Evolutionary conservation across 345 rosid genomes (phyloP), one percentile per base, ranked within the genome.

Genomic region (Schrenkiella parvula): DNA sequence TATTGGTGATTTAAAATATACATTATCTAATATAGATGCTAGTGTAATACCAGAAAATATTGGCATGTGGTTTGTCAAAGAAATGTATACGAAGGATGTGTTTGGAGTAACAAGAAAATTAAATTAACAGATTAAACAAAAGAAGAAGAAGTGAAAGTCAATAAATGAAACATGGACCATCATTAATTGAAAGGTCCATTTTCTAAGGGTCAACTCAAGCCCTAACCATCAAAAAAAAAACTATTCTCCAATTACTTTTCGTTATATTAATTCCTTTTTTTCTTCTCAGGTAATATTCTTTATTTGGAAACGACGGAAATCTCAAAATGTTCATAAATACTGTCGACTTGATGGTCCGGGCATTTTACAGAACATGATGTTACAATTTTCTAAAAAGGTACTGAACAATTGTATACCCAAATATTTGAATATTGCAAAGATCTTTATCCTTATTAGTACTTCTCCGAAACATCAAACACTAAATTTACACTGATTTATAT

Each of bases 191-290:
- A 22, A 58, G 46, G 65, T 57, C 17, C 17, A 56, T 71, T 51
- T 41, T 39, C 26, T 8, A 50, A 29, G 62, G 68, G 75, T 71
- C 75, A 61, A 39, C 34, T 5, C 12, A 62, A 38, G 53, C 69
- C 76, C 69, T 61, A 71, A 41, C 54, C 43, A 50, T 51, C 41
- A 39, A 38, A 34, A 17, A 58, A 25, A 22, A 47, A 47, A 19
- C 15, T 23, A 1, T 28, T 7, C 1, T 37, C 12, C 51, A 28
- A 51, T 19, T 38, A 23, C 48, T 6, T 47, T 47, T 46, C 14
- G 19, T 18, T 47, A 17, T 46, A 3, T 11, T 8, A 34, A n/a
- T n/a, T 7, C 9, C 10, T 32, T 35, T 6, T 50, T 53, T 28
- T 4, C 28, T n/a, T 44, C 35, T 22, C 44, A 34, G 5, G 38